Percentiles rank a stretch among this genome's conserved stretches.
Conservation (phyloP, 2,329 filamentous ascomycete genomes). For the Fusarium sp. region DNA sequence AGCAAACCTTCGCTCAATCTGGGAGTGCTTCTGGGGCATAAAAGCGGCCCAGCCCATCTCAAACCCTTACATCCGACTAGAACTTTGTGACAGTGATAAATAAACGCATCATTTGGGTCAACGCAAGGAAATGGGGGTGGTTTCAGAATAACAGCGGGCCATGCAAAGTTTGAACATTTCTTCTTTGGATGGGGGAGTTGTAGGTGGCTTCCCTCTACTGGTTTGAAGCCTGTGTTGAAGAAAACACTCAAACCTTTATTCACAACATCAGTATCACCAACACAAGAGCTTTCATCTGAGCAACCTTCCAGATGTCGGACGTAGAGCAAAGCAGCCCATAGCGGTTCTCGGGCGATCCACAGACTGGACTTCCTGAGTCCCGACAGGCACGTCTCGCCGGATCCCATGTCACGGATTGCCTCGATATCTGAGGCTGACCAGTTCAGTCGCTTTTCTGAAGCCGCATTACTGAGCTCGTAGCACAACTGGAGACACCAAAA, state of each 20-base stretch:
- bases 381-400: neutral
- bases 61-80: conserved; percentile 2
- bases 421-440: conserved; percentile 7
- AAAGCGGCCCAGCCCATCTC: conserved; percentile 1
- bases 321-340: conserved; percentile 15
- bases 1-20: conserved; percentile 10
- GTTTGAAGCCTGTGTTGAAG: conserved; percentile 9
- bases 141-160: neutral
- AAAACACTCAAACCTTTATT: conserved; percentile 1
- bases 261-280: conserved; percentile 1
- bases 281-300: neutral
- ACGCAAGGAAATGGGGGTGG: neutral
- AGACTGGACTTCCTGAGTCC: neutral
- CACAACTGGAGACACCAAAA: conserved; percentile 21
- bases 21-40: neutral
- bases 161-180: neutral
- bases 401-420: conserved; percentile 12
- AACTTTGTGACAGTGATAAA: conserved; percentile 3
- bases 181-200: neutral
- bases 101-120: neutral
- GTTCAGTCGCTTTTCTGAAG: conserved; percentile 3
- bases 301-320: neutral
- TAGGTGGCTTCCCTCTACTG: neutral
- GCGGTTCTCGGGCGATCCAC: conserved; percentile 3
- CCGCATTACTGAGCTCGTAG: conserved; percentile 28